A percentile compares a stretch with the other conserved stretches of the same genome.
Conservation (phyloP, 352 stramenopile genomes). For the Pythium monospermum region DNA sequence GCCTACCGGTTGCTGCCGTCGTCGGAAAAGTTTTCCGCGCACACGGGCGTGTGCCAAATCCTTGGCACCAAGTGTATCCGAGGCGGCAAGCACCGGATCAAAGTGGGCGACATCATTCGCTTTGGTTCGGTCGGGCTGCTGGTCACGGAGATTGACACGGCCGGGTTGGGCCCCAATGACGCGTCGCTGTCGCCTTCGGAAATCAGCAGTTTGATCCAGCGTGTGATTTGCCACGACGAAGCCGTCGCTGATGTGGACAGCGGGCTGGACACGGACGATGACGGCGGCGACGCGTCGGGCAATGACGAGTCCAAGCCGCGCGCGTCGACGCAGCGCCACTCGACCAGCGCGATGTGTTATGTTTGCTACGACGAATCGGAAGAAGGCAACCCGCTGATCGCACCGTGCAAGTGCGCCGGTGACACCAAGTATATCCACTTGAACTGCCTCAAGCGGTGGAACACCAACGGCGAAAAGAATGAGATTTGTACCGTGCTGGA, state of each 20-base stretch:
- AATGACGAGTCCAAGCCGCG: constrained; percentile 81
- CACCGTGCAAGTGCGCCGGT: constrained; percentile 92
- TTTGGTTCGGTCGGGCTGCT: constrained; percentile 79
- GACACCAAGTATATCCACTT: constrained; percentile 96
- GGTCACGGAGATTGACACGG: constrained; percentile 83
- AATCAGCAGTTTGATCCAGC: constrained; percentile 77
- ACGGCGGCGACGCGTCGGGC: constrained; percentile 75
- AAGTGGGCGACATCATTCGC: constrained; percentile 83
- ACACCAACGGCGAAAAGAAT: constrained; percentile 89
- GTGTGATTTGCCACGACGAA: constrained; percentile 79
- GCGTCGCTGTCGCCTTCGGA: constrained; percentile 66
- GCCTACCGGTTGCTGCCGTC: constrained; percentile 79
- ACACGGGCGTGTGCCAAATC: constrained; percentile 86
- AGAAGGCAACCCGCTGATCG: constrained; percentile 90
- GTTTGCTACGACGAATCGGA: constrained; percentile 86
- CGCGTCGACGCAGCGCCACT: constrained; percentile 64
- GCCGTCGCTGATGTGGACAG: constrained; percentile 73
- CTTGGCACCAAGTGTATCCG: constrained; percentile 83
- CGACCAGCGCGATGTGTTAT: constrained; percentile 80
- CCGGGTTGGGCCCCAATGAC: constrained; percentile 59
- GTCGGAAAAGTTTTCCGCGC: constrained; percentile 82
- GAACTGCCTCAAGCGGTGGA: constrained; percentile 94
- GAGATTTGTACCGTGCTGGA: constrained; percentile 85
- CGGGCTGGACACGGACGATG: constrained; percentile 82
- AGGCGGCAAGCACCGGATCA: constrained; percentile 73